Base-by-base conservation (phyloP, 2,329 filamentous ascomycete genomes). In the Metarhizium brunneum region DNA sequence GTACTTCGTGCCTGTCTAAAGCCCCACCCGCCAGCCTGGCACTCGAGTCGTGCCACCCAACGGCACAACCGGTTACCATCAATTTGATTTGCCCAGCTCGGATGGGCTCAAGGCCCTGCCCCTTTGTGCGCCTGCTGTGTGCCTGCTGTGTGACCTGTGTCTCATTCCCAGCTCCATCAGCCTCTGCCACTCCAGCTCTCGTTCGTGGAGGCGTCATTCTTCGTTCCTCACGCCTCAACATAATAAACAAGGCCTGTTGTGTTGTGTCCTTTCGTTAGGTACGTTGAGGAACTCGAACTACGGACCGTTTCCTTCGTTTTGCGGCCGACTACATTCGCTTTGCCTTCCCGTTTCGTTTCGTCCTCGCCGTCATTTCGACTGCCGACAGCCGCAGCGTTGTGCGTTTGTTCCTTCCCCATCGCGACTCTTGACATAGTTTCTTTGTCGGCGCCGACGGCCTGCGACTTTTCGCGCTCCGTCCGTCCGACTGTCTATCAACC, bases 321-420 rank as follows among this genome's bases (percentile, higher is more conserved):
- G 32, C 30, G 38, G 30, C 38, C 16, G n/a, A 47, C 47, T 50
- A 51, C 53, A 50, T 45, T 54, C 53, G 53, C 53, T 54, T 51
- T 50, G 35, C 13, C 45, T 48, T 16, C 4, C 30, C 20, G 13
- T 45, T 45, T 29, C 52, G 20, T 54, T 40, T 42, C 32, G 8
- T 43, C 2, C 16, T 48, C 18, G 11, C 16, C 1, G 35, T 51
- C 30, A 18, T 16, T 2, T 30, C 30, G 30, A 32, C 3, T 29
- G 30, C n/a, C 30, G 11, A 11, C 8, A 35, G 38, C 54, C 20
- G 30, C 25, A 3, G 20, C 38, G n/a, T 30, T 38, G 20, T 14
- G 51, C 42, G 25, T 36, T 18, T 35, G 16, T 32, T 35, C 5
- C 10, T 36, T 36, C 38, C 14, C 30, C 51, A 36, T 53, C n/a